Evolutionary conservation across 495 filamentous ascomycete species (phyloP), one percentile per base, ranked within the genome.

Genomic region (Podospora conica): DNA sequence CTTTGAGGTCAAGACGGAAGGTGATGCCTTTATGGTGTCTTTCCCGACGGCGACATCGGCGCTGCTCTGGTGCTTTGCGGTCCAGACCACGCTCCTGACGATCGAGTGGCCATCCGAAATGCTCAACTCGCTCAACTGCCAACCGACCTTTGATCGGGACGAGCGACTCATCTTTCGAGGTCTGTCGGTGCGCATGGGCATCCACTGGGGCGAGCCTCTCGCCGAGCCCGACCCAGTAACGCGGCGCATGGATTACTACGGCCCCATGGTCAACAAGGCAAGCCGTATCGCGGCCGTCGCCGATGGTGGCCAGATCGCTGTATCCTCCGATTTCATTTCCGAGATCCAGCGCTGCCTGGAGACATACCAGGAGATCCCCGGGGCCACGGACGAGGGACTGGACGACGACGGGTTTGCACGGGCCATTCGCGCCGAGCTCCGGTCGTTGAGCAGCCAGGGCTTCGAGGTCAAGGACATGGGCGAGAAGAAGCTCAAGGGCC

Each of bases 1-100:
- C 0, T 99, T 97, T 72, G 95, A 99, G 78, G 93, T 99, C 74
- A 99, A 99, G 82, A 98, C 95, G 0, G 95, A 99, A 90, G 95
- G 95, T 66, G 95, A 99, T 78, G 95, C 96, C 48, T 99, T 99
- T 76, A 97, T 99, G 93, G 95, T 99, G 18, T 95, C 92, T 31
- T 99, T 99, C 77, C 90, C 92, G 4, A 97, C 96, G 1, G 92
- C 92, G 2, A 98, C 95, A 0, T 91, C 92, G 9, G 93, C 95
- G 6, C 80, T 99, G 53, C 82, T 97, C 23, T 99, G 95, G 95
- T 93, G 88, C 67, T 98, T 99, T 78, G 90, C 92, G 61, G 93
- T 97, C 58, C 95, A 99, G 75, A 88, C 83, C 58, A 85, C 89
- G 65, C 85, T 99, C 4, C 84, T 99, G 0, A 89, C 93, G 67